phyloP scores from a whole-genome alignment of 306 rosid genomes.

The Cucurbita moschata region DNA sequence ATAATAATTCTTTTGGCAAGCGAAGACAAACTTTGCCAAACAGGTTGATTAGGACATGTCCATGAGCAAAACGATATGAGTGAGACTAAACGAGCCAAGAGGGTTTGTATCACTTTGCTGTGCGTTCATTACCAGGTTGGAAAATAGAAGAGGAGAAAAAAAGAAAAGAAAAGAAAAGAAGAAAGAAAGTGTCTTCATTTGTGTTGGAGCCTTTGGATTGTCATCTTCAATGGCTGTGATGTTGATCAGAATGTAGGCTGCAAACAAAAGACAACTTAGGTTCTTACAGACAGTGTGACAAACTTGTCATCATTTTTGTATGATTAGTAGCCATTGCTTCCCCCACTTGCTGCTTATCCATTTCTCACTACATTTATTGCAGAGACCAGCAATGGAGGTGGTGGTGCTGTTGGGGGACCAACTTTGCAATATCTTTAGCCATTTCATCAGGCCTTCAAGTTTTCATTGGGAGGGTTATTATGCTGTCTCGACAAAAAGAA shows the following conservation, averaged over 20 bases:
- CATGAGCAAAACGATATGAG: constrained; percentile 56
- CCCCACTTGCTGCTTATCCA: constrained; percentile 12
- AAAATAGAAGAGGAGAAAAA: constrained; percentile 3
- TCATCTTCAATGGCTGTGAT: constrained; percentile 13
- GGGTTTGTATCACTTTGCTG: constrained; percentile 1
- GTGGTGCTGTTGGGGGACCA: constrained; percentile 2
- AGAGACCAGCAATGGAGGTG: constrained; percentile 1
- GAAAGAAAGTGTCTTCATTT: background rate
- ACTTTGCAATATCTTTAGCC: background rate
- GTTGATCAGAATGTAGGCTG: constrained; percentile 12
- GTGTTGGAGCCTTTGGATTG: constrained; percentile 22
- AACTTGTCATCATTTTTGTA: constrained; percentile 43
- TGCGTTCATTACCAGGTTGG: background rate
- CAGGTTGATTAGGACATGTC: constrained; percentile 33
- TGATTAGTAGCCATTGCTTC: constrained; percentile 58
- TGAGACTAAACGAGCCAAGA: constrained; percentile 28
- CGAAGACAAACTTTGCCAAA: constrained; percentile 23
- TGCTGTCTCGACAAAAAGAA: background rate
- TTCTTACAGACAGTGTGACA: constrained; percentile 38
- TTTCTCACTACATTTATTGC: constrained; percentile 1
- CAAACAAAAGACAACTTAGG: constrained; percentile 25
- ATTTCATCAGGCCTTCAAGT: background rate
- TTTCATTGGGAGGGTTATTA: background rate
- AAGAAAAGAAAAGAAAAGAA: background rate
- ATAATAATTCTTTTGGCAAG: background rate